Conservation (phyloP, 2,329 filamentous ascomycete species). For the Nemania bipapillata region DNA sequence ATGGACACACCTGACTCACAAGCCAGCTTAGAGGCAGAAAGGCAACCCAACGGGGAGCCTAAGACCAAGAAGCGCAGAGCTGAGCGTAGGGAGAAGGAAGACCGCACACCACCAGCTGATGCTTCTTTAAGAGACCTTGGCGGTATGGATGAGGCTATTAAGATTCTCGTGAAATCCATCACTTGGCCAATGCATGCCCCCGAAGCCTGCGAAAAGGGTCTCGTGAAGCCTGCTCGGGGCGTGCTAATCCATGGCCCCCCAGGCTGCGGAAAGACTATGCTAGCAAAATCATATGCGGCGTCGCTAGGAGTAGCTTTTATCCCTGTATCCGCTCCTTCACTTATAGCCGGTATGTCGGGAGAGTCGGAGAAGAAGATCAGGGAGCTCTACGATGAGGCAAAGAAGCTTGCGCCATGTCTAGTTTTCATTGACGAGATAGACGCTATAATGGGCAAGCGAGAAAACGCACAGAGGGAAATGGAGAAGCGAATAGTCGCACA, state of each 20-base stretch:
- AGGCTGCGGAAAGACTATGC: constrained; percentile 86
- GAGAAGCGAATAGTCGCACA: constrained; percentile 87
- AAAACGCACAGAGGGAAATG: constrained; percentile 86
- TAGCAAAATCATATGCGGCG: constrained; percentile 82
- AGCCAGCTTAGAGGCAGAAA: constrained; percentile 55
- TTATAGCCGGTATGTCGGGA: constrained; percentile 87
- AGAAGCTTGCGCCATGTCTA: constrained; percentile 84
- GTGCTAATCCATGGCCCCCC: constrained; percentile 84
- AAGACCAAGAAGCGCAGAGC: constrained; percentile 72
- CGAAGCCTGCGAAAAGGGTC: constrained; percentile 71
- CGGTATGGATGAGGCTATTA: constrained; percentile 77
- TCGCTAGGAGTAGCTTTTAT: constrained; percentile 81
- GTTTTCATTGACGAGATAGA: constrained; percentile 95
- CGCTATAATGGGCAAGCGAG: constrained; percentile 85
- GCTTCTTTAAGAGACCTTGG: constrained; percentile 77
- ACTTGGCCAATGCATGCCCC: constrained; percentile 77
- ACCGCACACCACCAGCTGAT: constrained; percentile 73
- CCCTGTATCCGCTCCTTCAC: constrained; percentile 80
- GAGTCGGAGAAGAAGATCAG: constrained; percentile 88
- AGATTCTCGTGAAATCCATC: constrained; percentile 75
- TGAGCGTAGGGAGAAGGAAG: constrained; percentile 59
- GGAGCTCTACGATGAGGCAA: constrained; percentile 88
- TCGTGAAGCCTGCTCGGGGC: constrained; percentile 76
- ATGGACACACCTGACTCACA: constrained; percentile 36
- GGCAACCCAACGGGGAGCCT: constrained; percentile 73